Evolutionary conservation across 371 early-diverging fungal genomes (phyloP).

Genomic region (Mortierella sp.): DNA sequence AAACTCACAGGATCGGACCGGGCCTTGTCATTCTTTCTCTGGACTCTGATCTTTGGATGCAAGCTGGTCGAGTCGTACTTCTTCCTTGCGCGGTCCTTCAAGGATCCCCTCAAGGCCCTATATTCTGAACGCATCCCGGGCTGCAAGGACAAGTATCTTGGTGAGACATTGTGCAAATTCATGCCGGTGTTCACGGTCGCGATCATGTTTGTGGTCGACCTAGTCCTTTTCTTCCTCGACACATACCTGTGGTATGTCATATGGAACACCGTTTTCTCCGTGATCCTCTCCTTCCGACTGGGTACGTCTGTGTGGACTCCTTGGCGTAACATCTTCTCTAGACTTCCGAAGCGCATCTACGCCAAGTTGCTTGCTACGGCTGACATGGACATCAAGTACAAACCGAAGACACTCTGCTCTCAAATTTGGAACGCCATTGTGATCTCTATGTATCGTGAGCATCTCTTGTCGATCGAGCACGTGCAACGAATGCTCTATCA

Average conservation of each 20-base stretch:
- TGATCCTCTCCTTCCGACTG: constrained; percentile 78
- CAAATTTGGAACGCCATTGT: constrained; percentile 91
- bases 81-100: constrained; percentile 83
- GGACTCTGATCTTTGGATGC: constrained; percentile 80
- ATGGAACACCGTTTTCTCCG: constrained; percentile 84
- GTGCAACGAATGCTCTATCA: constrained; percentile 82
- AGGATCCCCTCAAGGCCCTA: constrained; percentile 78
- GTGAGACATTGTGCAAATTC: constrained; percentile 65
- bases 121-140: constrained; percentile 63
- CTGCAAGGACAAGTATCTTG: constrained; percentile 67
- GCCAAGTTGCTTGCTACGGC: constrained; percentile 79
- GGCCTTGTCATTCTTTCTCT: constrained; percentile 77
- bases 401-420: constrained; percentile 81
- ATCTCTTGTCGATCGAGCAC: constrained; percentile 81
- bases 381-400: constrained; percentile 76
- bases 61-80: constrained; percentile 87
- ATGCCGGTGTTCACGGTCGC: constrained; percentile 79
- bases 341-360: constrained; percentile 85
- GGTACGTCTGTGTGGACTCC: constrained; percentile 90
- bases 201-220: constrained; percentile 81
- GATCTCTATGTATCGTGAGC: constrained; percentile 87
- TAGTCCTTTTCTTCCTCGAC: constrained; percentile 88
- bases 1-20: constrained; percentile 76
- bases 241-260: constrained; percentile 94
- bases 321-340: constrained; percentile 85